Conservation (phyloP, 805 yeast genomes). For the Pichia eremophila region DNA sequence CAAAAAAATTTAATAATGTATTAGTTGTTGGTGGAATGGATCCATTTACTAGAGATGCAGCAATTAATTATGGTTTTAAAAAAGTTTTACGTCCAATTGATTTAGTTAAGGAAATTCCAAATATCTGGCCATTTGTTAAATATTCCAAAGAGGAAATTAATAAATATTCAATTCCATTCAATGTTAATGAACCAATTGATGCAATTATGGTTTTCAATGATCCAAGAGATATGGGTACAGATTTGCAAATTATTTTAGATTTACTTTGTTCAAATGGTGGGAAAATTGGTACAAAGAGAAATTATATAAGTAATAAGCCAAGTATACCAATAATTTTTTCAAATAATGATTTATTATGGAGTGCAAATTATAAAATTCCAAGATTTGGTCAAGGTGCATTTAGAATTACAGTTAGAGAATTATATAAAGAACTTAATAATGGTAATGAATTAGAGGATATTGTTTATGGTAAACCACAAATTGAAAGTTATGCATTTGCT, state of each 20-base stretch:
- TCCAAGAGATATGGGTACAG: conserved; percentile 84
- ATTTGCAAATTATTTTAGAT: conserved; percentile 69
- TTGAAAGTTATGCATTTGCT: conserved; percentile 73
- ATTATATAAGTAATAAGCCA: conserved; percentile 29
- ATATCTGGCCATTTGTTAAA: conserved; percentile 61
- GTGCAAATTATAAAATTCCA: conserved; percentile 67
- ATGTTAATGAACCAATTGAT: conserved; percentile 40
- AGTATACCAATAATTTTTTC: conserved; percentile 70
- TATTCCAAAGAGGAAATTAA: conserved; percentile 36
- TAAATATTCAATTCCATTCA: conserved; percentile 29
- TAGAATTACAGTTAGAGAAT: conserved; percentile 48
- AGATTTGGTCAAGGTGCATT: conserved; percentile 91
- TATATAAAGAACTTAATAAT: conserved; percentile 35
- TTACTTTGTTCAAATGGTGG: conserved; percentile 57
- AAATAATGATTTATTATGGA: conserved; percentile 81
- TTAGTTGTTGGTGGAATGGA: conserved; percentile 75
- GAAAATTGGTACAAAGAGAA: conserved; percentile 52
- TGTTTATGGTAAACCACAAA: conserved; percentile 74
- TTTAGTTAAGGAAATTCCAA: conserved; percentile 44
- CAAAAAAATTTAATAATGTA: conserved; percentile 45
- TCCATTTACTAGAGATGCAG: conserved; percentile 70
- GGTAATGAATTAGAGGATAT: conserved; percentile 40
- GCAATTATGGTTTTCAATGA: conserved; percentile 80
- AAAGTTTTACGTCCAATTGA: conserved; percentile 69
- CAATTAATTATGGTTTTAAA: conserved; percentile 65